Evolutionary conservation across 2,329 filamentous ascomycete species (phyloP), one percentile per base, ranked within the genome.

Genomic region (Coniochaeta sp.): DNA sequence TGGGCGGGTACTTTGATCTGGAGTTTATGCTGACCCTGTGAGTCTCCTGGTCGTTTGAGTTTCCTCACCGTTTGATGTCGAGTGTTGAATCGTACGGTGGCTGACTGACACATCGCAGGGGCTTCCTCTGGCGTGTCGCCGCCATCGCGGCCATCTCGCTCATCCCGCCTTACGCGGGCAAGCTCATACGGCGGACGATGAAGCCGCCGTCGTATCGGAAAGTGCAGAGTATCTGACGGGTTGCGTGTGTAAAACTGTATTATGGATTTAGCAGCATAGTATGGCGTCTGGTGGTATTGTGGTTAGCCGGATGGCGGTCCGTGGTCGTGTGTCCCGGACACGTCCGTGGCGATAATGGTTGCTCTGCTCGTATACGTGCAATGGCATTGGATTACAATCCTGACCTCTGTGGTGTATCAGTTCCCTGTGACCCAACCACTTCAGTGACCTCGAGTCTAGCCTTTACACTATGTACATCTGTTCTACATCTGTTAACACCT

Each of bases 191-290:
- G 68, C 82, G 91, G 70, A 91, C 87, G 62, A 88, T 96, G 80
- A 93, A 89, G 75, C 95, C 95, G 63, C 93, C 93, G 22, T 96
- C 90, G 70, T 98, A 97, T 77, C 83, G 95, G 69, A 99, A 99
- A 79, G 93, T 99, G 55, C 88, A 89, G 74, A 88, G 82, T 52
- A 83, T 86, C 62, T 89, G 74, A 75, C 54, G 4, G 26, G 34
- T 4, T 55, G n/a, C n/a, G n/a, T 28, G 38, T 30, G 26, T 58
- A 32, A 26, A 52, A 22, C 42, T 60, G 38, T 59, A 57, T 34
- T 36, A n/a, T 61, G 30, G 26, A 40, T 42, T 57, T 32, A 62
- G 38, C 38, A 58, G 64, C 61, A 62, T 65, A 47, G 62, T 60
- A 38, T 58, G 62, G 64, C 60, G 61, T 63, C 62, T 40, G 59